phyloP scores from a whole-genome alignment of 352 stramenopile genomes.

The Phytophthora sp. region DNA sequence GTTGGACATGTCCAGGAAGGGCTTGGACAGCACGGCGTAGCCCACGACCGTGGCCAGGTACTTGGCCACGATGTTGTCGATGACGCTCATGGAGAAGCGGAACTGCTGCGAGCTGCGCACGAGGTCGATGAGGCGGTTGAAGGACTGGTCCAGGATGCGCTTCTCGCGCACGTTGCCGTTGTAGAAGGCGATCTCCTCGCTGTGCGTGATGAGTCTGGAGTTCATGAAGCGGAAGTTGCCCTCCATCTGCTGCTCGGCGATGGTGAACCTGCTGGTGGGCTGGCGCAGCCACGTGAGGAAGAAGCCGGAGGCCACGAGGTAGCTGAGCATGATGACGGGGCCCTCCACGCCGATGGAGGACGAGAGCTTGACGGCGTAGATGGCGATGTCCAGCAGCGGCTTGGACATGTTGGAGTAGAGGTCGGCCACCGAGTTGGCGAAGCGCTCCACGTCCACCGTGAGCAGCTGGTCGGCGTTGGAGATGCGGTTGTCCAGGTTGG shows the following conservation, averaged over 20 bases:
- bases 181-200: constrained; percentile 93
- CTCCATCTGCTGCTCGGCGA: constrained; percentile 83
- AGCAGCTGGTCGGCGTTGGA: constrained; percentile 89
- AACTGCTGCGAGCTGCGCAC: constrained; percentile 85
- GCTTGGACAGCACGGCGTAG: constrained; percentile 77
- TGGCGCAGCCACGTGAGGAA: constrained; percentile 79
- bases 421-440: constrained; percentile 81
- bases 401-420: constrained; percentile 92
- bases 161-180: constrained; percentile 89
- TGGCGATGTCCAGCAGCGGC: constrained; percentile 81
- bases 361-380: constrained; percentile 76
- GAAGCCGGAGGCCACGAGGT: constrained; percentile 70
- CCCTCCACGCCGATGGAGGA: constrained; percentile 77
- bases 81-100: constrained; percentile 79
- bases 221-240: constrained; percentile 90
- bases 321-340: constrained; percentile 69
- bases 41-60: constrained; percentile 87
- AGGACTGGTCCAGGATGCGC: constrained; percentile 75
- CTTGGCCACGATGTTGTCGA: constrained; percentile 90
- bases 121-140: constrained; percentile 64
- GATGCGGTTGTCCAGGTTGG: constrained; percentile 90
- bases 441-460: constrained; percentile 87
- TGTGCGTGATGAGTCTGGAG: constrained; percentile 87
- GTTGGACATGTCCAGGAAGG: constrained; percentile 70
- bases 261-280: constrained; percentile 80